These are phyloP conservation scores for Obelidium mucronatum DNA, from an alignment of 192 early-diverging fungal genomes.

Conservation along the genomic window DNA sequence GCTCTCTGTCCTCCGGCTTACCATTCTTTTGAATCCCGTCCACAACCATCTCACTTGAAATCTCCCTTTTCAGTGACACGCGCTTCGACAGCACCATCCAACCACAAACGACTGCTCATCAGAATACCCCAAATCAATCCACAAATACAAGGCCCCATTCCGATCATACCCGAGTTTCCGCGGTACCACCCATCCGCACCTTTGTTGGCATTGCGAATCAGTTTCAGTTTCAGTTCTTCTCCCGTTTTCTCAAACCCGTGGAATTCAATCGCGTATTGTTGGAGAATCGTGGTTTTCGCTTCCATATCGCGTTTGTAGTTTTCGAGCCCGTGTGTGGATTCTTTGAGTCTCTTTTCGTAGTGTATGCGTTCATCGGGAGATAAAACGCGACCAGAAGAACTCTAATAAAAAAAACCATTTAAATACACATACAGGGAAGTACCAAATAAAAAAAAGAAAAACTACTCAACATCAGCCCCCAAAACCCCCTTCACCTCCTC, in stretches of 20 bases:
- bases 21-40: background rate
- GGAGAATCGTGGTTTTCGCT: no score
- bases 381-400: background rate
- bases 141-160: constrained; percentile 11
- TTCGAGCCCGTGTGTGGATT: background rate
- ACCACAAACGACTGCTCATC: constrained; percentile 5
- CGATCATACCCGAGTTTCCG: constrained; percentile 14
- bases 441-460: constrained; percentile 9
- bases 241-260: background rate
- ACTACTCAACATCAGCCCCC: no score
- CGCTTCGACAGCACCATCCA: background rate
- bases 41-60: background rate
- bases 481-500: no score
- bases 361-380: background rate
- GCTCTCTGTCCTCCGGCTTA: background rate
- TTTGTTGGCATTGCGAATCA: background rate
- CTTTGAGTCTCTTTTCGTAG: background rate
- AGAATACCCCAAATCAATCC: constrained; percentile 25
- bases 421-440: no score
- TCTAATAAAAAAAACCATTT: no score
- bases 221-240: background rate
- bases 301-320: background rate
- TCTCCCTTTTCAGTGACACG: background rate
- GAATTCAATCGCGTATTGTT: background rate
- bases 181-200: background rate